Percentiles rank a stretch among this genome's conserved stretches.
phyloP scores from a whole-genome alignment of 2,329 filamentous ascomycete genomes.

The Fusarium lateritium region DNA sequence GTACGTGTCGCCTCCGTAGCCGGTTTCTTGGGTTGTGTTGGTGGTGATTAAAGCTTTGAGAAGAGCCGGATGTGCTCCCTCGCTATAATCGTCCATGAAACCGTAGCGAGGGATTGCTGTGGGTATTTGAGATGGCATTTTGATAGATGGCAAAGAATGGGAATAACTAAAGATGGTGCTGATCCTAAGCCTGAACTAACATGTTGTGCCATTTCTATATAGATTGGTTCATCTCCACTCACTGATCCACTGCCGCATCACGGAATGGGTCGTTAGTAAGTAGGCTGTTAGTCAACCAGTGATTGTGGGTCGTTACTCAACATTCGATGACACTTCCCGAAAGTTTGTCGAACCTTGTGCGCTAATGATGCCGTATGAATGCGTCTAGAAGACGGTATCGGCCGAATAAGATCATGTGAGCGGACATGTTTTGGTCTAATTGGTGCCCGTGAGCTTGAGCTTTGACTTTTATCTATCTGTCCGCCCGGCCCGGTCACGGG shows the following conservation, averaged over 20 bases:
- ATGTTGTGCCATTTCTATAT: conserved; percentile 35
- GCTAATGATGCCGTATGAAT: not conserved
- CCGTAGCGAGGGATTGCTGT: conserved; percentile 55
- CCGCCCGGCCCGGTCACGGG: conserved; percentile 14
- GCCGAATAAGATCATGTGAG: conserved; percentile 18
- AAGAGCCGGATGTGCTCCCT: conserved; percentile 65
- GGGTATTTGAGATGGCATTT: conserved; percentile 43
- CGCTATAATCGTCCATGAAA: conserved; percentile 67
- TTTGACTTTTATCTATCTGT: too few species aligned
- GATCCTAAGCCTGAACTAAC: not conserved
- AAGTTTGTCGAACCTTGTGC: conserved; percentile 14
- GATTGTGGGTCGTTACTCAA: conserved; percentile 43
- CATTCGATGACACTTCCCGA: conserved; percentile 34
- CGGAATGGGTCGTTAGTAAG: conserved; percentile 42
- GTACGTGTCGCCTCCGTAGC: conserved; percentile 64
- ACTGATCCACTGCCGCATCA: conserved; percentile 35
- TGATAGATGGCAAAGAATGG: not conserved
- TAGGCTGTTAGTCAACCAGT: conserved; percentile 41
- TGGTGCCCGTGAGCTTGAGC: too few species aligned
- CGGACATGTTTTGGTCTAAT: too few species aligned
- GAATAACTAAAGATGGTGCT: not conserved
- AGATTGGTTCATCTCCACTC: conserved; percentile 27
- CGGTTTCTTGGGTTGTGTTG: conserved; percentile 62
- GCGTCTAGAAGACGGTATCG: not conserved
- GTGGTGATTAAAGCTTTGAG: conserved; percentile 62